Base-by-base conservation (phyloP, 2,329 filamentous ascomycete species). In the Parafenestella ontariensis region DNA sequence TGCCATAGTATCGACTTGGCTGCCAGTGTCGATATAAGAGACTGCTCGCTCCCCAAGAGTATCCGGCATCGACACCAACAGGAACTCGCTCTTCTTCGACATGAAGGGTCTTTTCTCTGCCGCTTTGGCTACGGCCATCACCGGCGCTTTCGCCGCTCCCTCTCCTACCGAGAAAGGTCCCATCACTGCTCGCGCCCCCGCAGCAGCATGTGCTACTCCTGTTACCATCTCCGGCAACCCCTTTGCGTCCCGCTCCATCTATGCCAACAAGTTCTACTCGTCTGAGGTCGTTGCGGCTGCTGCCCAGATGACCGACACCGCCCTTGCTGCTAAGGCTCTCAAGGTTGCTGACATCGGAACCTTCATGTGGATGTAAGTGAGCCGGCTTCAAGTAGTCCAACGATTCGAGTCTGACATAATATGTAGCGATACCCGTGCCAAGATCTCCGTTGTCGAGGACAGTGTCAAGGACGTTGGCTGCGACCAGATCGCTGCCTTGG, bases 271-370 rank as follows among this genome's bases (percentile, higher is more conserved):
- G 17, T 83, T 81, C 65, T 85, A 85, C 70, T 76, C 81, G 20
- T 80, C 81, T 6, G 82, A 85, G 65, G 79, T 84, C 52, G 77
- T 78, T 40, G 79, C 75, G 18, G 77, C 82, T 26, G 89, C 88
- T 18, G 82, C 90, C 28, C 86, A 87, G 17, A 86, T 85, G 31
- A 68, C 65, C 34, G 71, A 73, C 45, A 61, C 82, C 13, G 77
- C 85, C 41, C 73, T 84, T 71, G 81, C 81, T 11, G 81, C 84
- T 29, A 80, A 76, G 39, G 81, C 81, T 1, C 72, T 70, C 34
- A 73, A 75, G 50, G 81, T 80, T 10, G 82, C 82, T 24, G 65
- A 82, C 4, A 75, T 84, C 26, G 81, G 81, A 36, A 83, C 82
- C 4, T 85, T 83, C 65, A 68, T 79, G 46, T 85, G 82, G 82